Percentiles rank a stretch among this genome's conserved stretches.
Conservation (phyloP, 208 protist genomes). For the Crithidia fasciculata region DNA sequence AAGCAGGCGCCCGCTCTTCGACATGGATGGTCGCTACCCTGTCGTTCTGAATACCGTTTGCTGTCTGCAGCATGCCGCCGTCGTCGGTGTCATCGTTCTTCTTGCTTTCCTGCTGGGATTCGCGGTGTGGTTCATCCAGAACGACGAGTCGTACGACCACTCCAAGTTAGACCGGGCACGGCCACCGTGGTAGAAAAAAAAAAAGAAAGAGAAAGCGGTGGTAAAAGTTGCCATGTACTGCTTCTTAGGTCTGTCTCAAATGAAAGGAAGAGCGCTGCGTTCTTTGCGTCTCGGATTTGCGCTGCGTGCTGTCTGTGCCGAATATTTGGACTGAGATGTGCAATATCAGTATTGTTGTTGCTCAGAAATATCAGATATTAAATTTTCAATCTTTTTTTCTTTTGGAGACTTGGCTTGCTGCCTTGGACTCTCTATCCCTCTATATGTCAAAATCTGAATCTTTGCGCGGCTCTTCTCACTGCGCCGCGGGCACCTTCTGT, state of each 20-base stretch:
- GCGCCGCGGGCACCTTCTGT: too few species aligned
- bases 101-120: background rate
- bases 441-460: too few species aligned
- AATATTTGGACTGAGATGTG: too few species aligned
- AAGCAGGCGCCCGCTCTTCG: background rate
- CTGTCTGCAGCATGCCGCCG: background rate
- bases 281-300: too few species aligned
- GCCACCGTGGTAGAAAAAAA: background rate
- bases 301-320: too few species aligned
- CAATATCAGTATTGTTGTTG: too few species aligned
- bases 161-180: slow-evolving; percentile 4
- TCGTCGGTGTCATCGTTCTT: background rate
- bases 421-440: too few species aligned
- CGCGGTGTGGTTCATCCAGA: slow-evolving; percentile 1
- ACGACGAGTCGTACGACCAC: slow-evolving; percentile 7
- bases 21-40: background rate
- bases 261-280: too few species aligned
- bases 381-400: too few species aligned
- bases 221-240: background rate
- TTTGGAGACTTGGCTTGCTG: too few species aligned
- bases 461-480: too few species aligned
- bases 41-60: background rate
- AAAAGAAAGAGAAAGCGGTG: background rate
- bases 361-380: too few species aligned
- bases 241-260: background rate